A percentile compares a stretch with the other conserved stretches of the same genome.
Conservation (phyloP, 2,329 filamentous ascomycete genomes). For the Pseudogymnoascus sp. region DNA sequence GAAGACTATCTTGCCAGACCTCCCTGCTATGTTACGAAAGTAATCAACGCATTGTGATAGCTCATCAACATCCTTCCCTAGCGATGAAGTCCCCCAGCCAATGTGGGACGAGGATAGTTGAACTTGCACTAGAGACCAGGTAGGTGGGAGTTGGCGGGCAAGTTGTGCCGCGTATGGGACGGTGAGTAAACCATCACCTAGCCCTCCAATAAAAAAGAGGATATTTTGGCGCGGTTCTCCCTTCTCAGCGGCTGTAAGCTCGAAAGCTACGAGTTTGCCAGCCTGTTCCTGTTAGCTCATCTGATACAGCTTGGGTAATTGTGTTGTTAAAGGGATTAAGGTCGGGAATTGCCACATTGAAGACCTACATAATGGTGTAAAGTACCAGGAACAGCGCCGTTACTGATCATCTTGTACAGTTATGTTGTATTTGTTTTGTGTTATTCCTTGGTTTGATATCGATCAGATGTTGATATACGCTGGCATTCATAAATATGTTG, state of each 20-base stretch:
- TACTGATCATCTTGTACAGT: slow-evolving; percentile 13
- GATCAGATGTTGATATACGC: neutral
- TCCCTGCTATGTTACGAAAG: slow-evolving; percentile 33
- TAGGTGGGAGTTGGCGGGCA: slow-evolving; percentile 22
- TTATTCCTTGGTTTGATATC: neutral
- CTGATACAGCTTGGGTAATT: neutral
- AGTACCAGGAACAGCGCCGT: slow-evolving; percentile 15
- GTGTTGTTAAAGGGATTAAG: neutral
- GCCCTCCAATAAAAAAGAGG: slow-evolving; percentile 46
- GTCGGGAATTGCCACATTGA: neutral
- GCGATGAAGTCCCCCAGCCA: slow-evolving; percentile 36
- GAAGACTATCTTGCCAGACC: slow-evolving; percentile 48
- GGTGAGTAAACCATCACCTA: slow-evolving; percentile 44
- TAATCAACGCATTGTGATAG: slow-evolving; percentile 41
- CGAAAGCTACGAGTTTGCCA: slow-evolving; percentile 27
- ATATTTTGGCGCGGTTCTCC: slow-evolving; percentile 31
- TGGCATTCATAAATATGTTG: neutral
- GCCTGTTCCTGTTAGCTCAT: slow-evolving; percentile 17
- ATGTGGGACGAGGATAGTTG: slow-evolving; percentile 35
- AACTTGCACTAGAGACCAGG: slow-evolving; percentile 41
- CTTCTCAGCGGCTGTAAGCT: slow-evolving; percentile 20
- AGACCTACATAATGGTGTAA: slow-evolving; percentile 19
- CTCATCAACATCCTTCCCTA: slow-evolving; percentile 42
- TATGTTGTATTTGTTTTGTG: slow-evolving; percentile 12
- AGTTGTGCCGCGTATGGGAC: slow-evolving; percentile 40